phyloP scores from a whole-genome alignment of 2,329 filamentous ascomycete genomes.

The Polychaeton citri region DNA sequence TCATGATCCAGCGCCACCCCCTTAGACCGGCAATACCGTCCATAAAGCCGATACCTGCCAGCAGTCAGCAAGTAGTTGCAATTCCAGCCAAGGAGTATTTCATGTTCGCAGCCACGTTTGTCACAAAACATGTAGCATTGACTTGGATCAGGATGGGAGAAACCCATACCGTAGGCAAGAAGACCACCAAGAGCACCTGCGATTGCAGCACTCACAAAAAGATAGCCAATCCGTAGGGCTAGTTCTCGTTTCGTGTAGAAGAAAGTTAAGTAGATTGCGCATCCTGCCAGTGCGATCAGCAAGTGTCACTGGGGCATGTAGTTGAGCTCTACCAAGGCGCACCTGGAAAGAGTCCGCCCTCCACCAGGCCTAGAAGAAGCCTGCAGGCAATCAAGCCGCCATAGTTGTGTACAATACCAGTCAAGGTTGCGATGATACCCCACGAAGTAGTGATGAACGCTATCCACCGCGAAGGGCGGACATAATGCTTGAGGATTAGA shows the following conservation, averaged over 20 bases:
- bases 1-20: constrained; percentile 64
- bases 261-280: constrained; percentile 57
- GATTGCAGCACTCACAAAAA: constrained; percentile 58
- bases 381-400: constrained; percentile 54
- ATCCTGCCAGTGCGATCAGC: not conserved
- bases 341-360: constrained; percentile 59
- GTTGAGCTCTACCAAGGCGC: constrained; percentile 2
- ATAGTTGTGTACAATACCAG: constrained; percentile 54
- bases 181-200: constrained; percentile 61
- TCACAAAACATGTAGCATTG: not conserved
- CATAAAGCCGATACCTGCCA: constrained; percentile 48
- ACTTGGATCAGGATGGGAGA: not conserved
- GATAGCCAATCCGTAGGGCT: constrained; percentile 57
- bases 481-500: constrained; percentile 31
- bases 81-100: no score
- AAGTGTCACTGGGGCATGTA: no score
- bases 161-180: constrained; percentile 46
- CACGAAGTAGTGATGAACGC: constrained; percentile 47
- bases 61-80: not conserved
- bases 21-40: constrained; percentile 49
- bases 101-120: no score
- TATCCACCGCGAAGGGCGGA: constrained; percentile 27
- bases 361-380: constrained; percentile 53
- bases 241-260: constrained; percentile 66
- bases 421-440: constrained; percentile 55